phyloP scores from a whole-genome alignment of 1,284 basidiomycete species.

The Mycosarcoma maydis region DNA sequence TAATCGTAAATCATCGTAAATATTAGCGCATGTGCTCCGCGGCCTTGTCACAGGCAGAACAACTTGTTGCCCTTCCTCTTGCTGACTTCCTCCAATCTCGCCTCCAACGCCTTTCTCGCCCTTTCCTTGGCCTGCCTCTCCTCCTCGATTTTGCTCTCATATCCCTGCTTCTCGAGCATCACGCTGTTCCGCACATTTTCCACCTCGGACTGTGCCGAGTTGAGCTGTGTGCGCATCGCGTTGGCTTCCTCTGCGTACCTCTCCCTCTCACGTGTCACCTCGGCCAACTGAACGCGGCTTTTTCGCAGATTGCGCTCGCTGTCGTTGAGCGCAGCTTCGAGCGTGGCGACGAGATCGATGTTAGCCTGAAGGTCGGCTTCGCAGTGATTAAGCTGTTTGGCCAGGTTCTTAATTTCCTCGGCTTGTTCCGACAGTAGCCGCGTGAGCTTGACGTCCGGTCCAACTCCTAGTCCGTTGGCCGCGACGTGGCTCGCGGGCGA shows the following conservation, averaged over 20 bases:
- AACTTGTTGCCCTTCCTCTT: conserved; percentile 58
- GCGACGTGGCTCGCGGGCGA: conserved; percentile 25
- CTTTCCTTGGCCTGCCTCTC: conserved; percentile 58
- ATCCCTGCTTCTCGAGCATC: conserved; percentile 55
- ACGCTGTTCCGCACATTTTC: conserved; percentile 56
- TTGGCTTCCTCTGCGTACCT: conserved; percentile 49
- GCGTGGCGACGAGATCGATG: conserved; percentile 80
- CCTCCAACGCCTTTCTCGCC: conserved; percentile 55
- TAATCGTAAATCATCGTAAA: no score
- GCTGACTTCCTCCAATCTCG: conserved; percentile 57
- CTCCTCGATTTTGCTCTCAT: conserved; percentile 53
- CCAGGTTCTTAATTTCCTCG: conserved; percentile 84
- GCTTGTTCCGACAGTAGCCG: conserved; percentile 76
- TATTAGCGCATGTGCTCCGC: no score
- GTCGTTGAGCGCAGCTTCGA: conserved; percentile 61
- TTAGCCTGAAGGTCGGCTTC: conserved; percentile 89
- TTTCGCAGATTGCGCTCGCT: conserved; percentile 61
- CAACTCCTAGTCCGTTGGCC: conserved; percentile 12
- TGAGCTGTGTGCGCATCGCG: conserved; percentile 53
- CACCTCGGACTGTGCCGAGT: conserved; percentile 52
- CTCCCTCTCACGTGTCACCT: conserved; percentile 60
- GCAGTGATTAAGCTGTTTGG: conserved; percentile 88
- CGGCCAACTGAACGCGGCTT: conserved; percentile 59
- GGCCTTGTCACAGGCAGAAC: conserved; percentile 50
- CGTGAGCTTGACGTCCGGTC: conserved; percentile 43